Evolutionary conservation across 441 rosid species (phyloP).

Genomic region (Eutrema salsugineum): DNA sequence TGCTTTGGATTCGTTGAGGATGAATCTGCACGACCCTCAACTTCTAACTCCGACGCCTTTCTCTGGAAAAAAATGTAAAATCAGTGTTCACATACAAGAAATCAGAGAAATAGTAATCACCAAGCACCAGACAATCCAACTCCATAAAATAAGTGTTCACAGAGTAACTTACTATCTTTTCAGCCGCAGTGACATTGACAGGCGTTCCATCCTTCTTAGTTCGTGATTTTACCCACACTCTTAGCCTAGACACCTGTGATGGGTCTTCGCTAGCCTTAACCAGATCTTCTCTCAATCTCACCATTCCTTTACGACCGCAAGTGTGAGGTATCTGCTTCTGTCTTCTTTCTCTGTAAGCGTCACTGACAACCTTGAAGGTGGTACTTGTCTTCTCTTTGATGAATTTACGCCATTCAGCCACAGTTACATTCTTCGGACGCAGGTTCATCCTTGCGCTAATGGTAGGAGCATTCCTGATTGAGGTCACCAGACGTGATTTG

Average conservation of each 20-base stretch:
- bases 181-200: too few relatives aligned
- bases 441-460: neutral
- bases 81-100: too few relatives aligned
- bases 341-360: neutral
- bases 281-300: neutral
- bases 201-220: too few relatives aligned
- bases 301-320: neutral
- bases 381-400: neutral
- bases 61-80: neutral
- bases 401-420: neutral
- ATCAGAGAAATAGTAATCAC: neutral
- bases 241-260: neutral
- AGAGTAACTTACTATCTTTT: too few relatives aligned
- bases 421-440: neutral
- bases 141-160: too few relatives aligned
- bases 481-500: neutral
- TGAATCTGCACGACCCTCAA: neutral
- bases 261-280: neutral
- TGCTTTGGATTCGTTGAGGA: neutral
- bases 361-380: neutral
- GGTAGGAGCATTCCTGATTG: neutral
- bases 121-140: too few relatives aligned
- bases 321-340: neutral
- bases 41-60: neutral
- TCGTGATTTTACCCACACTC: neutral